Conservation (phyloP, 78 protist species). For the Dictyostelium brefeldianum region DNA sequence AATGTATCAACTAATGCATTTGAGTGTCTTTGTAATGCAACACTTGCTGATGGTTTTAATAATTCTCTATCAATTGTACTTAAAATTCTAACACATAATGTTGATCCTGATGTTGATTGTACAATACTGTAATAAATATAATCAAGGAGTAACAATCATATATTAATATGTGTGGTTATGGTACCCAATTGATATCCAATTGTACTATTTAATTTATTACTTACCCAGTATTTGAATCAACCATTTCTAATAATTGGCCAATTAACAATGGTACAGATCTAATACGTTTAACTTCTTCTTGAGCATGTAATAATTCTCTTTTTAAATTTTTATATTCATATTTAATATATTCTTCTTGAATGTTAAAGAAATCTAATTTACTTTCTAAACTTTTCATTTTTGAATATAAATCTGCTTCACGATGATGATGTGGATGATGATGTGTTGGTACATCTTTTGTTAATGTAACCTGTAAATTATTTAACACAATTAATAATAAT, state of each 20-base stretch:
- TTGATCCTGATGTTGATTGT: constrained; percentile 96
- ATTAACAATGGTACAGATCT: constrained; percentile 99
- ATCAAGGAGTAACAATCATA: no score
- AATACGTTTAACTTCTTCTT: constrained; percentile 99
- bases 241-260: constrained; percentile 99
- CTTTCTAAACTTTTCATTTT: constrained; percentile 87
- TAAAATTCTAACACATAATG: constrained; percentile 97
- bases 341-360: constrained; percentile 97
- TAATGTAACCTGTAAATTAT: neutral
- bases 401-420: constrained; percentile 84
- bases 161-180: no score
- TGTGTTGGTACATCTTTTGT: neutral
- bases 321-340: constrained; percentile 96
- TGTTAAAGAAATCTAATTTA: constrained; percentile 91
- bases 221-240: constrained; percentile 94
- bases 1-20: constrained; percentile 98
- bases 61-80: constrained; percentile 99
- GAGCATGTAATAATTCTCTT: constrained; percentile 97
- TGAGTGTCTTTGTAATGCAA: constrained; percentile 96
- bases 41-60: constrained; percentile 98
- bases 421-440: constrained; percentile 16
- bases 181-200: no score
- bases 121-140: constrained; percentile 90
- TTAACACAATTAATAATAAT: neutral
- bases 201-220: no score